A percentile compares a stretch with the other conserved stretches of the same genome.
phyloP scores from a whole-genome alignment of 2,329 filamentous ascomycete genomes.

The Hymenoscyphus occultus region DNA sequence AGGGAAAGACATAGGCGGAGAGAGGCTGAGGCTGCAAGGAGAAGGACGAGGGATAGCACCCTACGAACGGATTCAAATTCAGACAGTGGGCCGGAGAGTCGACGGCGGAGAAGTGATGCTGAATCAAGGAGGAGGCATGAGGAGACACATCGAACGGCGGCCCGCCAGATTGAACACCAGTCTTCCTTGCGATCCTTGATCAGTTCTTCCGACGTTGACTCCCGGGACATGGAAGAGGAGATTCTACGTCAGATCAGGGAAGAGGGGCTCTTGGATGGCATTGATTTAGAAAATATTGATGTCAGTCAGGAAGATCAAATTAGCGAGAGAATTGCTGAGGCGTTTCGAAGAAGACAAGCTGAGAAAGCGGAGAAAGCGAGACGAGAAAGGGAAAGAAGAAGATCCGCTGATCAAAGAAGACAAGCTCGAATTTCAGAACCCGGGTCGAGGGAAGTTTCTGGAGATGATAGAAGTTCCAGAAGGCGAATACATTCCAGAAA shows the following conservation, averaged over 20 bases:
- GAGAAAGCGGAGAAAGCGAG: conserved; percentile 56
- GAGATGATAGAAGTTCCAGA: conserved; percentile 28
- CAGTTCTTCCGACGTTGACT: conserved; percentile 73
- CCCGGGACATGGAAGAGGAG: conserved; percentile 78
- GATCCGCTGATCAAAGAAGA: conserved; percentile 37
- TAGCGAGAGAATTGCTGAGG: conserved; percentile 85
- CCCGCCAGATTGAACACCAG: conserved; percentile 77
- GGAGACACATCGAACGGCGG: conserved; percentile 28
- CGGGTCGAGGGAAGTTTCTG: conserved; percentile 31
- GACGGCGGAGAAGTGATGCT: conserved; percentile 29
- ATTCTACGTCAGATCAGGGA: conserved; percentile 86
- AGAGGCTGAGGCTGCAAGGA: conserved; percentile 35
- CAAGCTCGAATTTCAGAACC: conserved; percentile 28
- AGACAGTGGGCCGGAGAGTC: conserved; percentile 24
- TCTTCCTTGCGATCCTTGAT: conserved; percentile 82
- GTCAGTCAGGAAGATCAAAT: conserved; percentile 83
- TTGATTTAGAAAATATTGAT: conserved; percentile 85
- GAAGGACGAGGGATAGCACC: conserved; percentile 25
- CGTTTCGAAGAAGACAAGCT: conserved; percentile 74
- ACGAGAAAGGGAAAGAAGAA: conserved; percentile 45
- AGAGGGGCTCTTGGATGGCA: conserved; percentile 81
- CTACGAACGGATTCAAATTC: conserved; percentile 21
- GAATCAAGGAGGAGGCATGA: conserved; percentile 32
- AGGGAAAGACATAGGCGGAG: conserved; percentile 34
- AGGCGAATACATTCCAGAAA: conserved; percentile 46